Evolutionary conservation across 768 basidiomycete genomes (phyloP).

Genomic region (Leccinum rimulosum): DNA sequence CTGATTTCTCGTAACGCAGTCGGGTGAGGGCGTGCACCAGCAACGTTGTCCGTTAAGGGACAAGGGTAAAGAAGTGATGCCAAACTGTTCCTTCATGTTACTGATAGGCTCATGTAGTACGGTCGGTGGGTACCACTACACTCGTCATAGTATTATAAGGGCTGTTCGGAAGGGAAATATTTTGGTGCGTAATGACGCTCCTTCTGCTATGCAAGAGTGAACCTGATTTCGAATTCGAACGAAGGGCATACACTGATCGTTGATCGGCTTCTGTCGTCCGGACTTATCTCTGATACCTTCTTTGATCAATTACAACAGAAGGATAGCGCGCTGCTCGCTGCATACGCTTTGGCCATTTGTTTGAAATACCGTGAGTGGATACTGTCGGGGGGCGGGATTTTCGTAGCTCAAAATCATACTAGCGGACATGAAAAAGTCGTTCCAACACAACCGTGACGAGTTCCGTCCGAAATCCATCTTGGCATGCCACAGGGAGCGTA

Average conservation of each 20-base stretch:
- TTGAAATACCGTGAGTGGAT: constrained; percentile 10
- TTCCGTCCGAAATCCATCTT: neutral
- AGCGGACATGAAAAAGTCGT: constrained; percentile 15
- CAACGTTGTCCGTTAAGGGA: too few species aligned
- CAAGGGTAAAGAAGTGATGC: too few species aligned
- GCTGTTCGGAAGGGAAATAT: too few species aligned
- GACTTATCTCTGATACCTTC: constrained; percentile 11
- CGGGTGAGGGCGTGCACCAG: too few species aligned
- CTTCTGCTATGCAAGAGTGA: constrained; percentile 22
- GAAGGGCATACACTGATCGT: neutral
- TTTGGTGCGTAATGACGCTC: constrained; percentile 20
- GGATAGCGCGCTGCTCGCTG: constrained; percentile 17
- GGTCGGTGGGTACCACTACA: too few species aligned
- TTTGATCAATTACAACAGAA: constrained; percentile 10
- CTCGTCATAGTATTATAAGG: too few species aligned
- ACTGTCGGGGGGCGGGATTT: too few species aligned
- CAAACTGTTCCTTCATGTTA: too few species aligned
- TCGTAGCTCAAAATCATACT: neutral
- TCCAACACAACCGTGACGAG: too few species aligned
- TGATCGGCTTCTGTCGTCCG: neutral
- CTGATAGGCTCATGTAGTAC: too few species aligned
- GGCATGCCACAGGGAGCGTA: constrained; percentile 10
- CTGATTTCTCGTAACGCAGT: too few species aligned
- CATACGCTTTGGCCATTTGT: constrained; percentile 19
- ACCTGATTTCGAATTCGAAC: neutral